phyloP scores from a whole-genome alignment of 129 eudicot genomes.

The Ambrosia trifida region DNA sequence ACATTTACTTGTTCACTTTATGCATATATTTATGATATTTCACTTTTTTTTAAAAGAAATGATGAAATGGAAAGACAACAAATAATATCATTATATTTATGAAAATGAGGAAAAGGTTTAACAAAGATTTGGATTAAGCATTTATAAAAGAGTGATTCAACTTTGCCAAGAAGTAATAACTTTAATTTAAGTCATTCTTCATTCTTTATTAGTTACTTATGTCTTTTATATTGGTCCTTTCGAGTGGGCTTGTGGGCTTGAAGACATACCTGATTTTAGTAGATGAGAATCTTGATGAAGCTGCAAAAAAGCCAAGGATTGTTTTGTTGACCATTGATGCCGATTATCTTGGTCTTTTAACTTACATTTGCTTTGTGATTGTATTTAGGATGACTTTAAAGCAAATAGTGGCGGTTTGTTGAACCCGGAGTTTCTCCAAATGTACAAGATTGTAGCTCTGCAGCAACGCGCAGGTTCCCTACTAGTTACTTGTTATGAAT shows the following conservation, averaged over 20 bases:
- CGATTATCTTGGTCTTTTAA: neutral
- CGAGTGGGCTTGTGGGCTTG: slow-evolving; percentile 61
- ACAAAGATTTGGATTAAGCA: slow-evolving; percentile 36
- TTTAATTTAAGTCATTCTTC: neutral
- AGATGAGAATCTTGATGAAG: slow-evolving; percentile 83
- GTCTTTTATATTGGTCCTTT: neutral
- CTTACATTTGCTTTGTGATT: slow-evolving; percentile 3
- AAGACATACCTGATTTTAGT: slow-evolving; percentile 62
- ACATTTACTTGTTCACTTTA: no score
- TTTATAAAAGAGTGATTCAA: slow-evolving; percentile 50
- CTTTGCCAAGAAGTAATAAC: slow-evolving; percentile 65
- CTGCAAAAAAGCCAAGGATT: slow-evolving; percentile 84
- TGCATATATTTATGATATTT: no score
- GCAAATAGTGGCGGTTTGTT: slow-evolving; percentile 53
- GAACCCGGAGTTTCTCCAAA: slow-evolving; percentile 66
- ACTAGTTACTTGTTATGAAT: no score
- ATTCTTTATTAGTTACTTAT: neutral
- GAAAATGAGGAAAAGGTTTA: no score
- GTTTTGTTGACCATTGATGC: neutral
- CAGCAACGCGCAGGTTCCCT: no score
- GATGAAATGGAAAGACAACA: no score
- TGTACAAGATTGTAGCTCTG: slow-evolving; percentile 48
- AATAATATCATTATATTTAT: no score
- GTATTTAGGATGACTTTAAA: slow-evolving; percentile 58
- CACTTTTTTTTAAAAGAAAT: no score